Conservation (phyloP, 2,329 filamentous ascomycete species). For the Pyrenochaeta sp. region DNA sequence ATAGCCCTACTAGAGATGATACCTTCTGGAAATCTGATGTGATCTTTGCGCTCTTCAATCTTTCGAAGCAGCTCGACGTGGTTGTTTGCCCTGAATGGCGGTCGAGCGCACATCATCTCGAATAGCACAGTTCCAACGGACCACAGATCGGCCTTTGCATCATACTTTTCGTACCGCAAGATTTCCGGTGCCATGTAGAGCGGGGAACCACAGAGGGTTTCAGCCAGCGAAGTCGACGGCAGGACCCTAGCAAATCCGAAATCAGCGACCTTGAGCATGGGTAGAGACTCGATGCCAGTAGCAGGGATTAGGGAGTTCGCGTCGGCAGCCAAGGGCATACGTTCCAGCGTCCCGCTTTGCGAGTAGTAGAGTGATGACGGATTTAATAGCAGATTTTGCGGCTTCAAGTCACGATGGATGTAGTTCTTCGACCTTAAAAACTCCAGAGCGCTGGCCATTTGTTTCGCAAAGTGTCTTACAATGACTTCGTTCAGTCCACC, state of each 20-base stretch:
- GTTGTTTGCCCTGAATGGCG: conserved; percentile 90
- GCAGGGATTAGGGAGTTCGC: conserved; percentile 82
- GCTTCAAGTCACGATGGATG: conserved; percentile 96
- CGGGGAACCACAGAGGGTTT: conserved; percentile 95
- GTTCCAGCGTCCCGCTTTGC: conserved; percentile 54
- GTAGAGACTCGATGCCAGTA: conserved; percentile 81
- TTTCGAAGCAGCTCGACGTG: conserved; percentile 92
- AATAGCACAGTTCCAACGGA: conserved; percentile 95
- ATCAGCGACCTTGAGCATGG: conserved; percentile 97
- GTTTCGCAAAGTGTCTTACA: conserved; percentile 93
- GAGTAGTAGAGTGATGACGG: conserved; percentile 78
- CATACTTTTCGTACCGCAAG: conserved; percentile 94
- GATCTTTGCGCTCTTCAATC: conserved; percentile 88
- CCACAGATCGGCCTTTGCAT: conserved; percentile 96
- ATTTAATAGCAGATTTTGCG: conserved; percentile 91
- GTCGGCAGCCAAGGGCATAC: conserved; percentile 78
- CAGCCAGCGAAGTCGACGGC: conserved; percentile 88
- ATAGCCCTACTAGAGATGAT: conserved; percentile 75
- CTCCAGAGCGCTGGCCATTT: conserved; percentile 88
- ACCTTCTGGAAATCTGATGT: conserved; percentile 82
- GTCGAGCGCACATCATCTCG: conserved; percentile 91
- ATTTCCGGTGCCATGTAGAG: conserved; percentile 99
- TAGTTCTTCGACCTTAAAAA: conserved; percentile 87
- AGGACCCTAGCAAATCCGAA: conserved; percentile 97
- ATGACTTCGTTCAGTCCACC: conserved; percentile 97